A percentile compares a stretch with the other conserved stretches of the same genome.
Conservation (phyloP, 441 rosid species). For the Aleurites moluccanus region DNA sequence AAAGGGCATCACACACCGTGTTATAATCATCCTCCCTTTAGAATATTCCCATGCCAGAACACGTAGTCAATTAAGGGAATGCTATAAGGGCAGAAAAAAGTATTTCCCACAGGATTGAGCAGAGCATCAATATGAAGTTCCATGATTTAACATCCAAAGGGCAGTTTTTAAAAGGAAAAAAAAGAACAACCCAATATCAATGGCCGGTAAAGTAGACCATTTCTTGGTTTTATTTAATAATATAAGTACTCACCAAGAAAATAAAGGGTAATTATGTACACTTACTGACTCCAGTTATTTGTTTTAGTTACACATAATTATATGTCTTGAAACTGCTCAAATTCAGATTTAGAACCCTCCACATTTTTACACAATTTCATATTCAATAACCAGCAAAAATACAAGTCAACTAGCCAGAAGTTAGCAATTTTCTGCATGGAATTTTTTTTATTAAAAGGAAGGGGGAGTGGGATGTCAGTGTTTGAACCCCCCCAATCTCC, state of each 20-base stretch:
- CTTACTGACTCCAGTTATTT: background rate
- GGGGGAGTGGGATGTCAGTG: background rate
- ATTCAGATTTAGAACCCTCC: slow-evolving; percentile 2
- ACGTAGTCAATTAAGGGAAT: background rate
- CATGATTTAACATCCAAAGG: background rate
- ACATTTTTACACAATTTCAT: slow-evolving; percentile 1
- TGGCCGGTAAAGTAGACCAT: background rate
- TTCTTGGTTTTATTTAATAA: background rate
- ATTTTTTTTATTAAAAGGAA: background rate
- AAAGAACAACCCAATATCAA: background rate
- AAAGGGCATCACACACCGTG: background rate
- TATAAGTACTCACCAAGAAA: background rate
- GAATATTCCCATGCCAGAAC: background rate
- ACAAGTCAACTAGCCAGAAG: background rate
- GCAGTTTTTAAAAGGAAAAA: background rate
- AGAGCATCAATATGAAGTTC: background rate
- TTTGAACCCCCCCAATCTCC: background rate
- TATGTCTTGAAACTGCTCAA: background rate
- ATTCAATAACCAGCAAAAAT: background rate
- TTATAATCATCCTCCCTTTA: background rate
- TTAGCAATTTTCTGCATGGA: background rate
- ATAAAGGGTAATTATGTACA: background rate
- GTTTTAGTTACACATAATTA: background rate
- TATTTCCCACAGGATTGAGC: background rate
- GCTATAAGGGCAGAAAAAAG: background rate